These are phyloP conservation scores for Ogataea nakhonphanomensis DNA, from an alignment of 805 yeast species.

Conservation along the genomic window DNA sequence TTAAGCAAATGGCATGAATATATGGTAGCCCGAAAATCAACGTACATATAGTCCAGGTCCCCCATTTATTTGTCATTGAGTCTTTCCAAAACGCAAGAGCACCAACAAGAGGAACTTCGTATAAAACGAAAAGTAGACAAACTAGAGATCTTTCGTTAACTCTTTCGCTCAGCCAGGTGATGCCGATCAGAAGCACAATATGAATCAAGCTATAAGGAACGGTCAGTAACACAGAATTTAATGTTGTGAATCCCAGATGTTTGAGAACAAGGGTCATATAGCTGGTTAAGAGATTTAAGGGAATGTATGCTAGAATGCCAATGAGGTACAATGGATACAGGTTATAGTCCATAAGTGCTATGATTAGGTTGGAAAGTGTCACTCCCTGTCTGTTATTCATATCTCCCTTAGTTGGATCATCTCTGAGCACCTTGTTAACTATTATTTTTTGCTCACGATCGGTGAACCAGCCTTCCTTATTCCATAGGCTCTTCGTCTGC, in stretches of 20 bases:
- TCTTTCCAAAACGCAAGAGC: conserved; percentile 14
- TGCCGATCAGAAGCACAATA: conserved; percentile 8
- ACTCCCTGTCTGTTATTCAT: conserved; percentile 55
- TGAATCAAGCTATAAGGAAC: conserved; percentile 18
- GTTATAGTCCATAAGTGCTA: conserved; percentile 43
- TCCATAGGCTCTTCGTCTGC: conserved; percentile 34
- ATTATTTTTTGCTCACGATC: conserved; percentile 50
- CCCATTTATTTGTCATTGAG: conserved; percentile 16
- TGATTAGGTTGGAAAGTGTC: conserved; percentile 33
- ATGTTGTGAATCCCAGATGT: conserved; percentile 41
- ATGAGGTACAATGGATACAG: conserved; percentile 46
- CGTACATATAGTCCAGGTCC: conserved; percentile 15
- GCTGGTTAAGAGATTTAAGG: conserved; percentile 32
- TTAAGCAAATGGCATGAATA: conserved; percentile 36
- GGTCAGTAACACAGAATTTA: conserved; percentile 30
- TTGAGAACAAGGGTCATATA: conserved; percentile 48
- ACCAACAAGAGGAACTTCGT: conserved; percentile 14
- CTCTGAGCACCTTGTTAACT: conserved; percentile 51
- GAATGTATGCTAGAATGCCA: conserved; percentile 40
- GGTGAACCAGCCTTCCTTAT: conserved; percentile 34
- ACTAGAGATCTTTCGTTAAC: conserved; percentile 42
- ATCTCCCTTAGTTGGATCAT: conserved; percentile 61
- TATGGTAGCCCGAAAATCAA: conserved; percentile 38
- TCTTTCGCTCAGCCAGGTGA: conserved; percentile 32
- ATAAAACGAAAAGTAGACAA: conserved; percentile 28